Evolutionary conservation across 768 basidiomycete genomes (phyloP), one percentile per base, ranked within the genome.

Genomic region (Tephrocybe sp.): DNA sequence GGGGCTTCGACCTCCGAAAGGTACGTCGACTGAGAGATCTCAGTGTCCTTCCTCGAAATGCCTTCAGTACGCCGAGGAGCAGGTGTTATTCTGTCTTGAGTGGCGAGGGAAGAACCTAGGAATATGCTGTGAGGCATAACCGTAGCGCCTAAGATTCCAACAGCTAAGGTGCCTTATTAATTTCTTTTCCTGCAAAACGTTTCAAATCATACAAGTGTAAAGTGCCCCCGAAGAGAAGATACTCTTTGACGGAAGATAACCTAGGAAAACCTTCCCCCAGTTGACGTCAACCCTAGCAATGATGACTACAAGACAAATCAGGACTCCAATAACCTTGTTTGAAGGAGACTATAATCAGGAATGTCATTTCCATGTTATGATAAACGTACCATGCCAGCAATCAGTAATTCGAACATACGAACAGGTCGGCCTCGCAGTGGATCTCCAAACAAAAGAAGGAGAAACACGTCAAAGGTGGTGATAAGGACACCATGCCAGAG

Each of bases 81-180:
- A 33, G 68, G 67, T 1, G 72, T 69, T 12, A 91, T 61, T 39
- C 93, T 74, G 51, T 93, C 85, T 63, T 93, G 89, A 0, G 90
- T 92, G 2, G 92, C 86, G 4, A 97, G 80, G 26, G 83, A 81
- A 2, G 90, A 92, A 5, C 93, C 94, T 13, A 97, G 75, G 72
- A 89, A 93, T n/a, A 97, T 74, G 52, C 86, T 87, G 65, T 95
- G 93, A 0, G 93, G 93, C 93, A 95, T 95, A 52, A 93, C 85
- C 2, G 92, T 97, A 1, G 92, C 91, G 26, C 88, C 86, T 1
- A 89, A 62, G 44, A 91, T 84, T 33, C 87, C 87, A 48, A 88
- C 80, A 26, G 84, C 83, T 84, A 52, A 30, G 22, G 41, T 22
- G 9, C 33, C 11, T 42, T 2, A 34, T 42, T 8, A 47, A 36